Conservation (phyloP, 129 eudicot species). For the Artemisia argyi region DNA sequence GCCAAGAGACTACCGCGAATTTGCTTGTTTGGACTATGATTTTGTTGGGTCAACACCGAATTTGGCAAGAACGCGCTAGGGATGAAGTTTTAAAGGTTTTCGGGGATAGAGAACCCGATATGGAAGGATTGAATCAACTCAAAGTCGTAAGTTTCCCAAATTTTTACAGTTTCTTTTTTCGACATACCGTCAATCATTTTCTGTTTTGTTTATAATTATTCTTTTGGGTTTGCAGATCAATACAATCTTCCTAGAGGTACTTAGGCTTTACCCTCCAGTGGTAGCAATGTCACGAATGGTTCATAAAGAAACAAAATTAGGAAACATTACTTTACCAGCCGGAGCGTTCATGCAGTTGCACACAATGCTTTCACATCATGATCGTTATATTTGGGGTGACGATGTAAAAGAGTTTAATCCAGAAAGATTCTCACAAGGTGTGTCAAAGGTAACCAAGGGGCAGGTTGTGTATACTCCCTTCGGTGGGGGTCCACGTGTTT, state of each 20-base stretch:
- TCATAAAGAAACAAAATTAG: constrained; percentile 17
- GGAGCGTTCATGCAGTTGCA: constrained; percentile 8
- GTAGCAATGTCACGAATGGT: constrained; percentile 19
- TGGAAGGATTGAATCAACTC: constrained; percentile 26
- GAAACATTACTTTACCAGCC: constrained; percentile 7
- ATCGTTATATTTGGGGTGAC: constrained; percentile 23
- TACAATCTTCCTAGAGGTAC: constrained; percentile 18
- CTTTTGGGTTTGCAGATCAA: constrained; percentile 6
- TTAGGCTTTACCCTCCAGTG: constrained; percentile 19
- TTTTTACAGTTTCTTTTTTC: too few relatives aligned
- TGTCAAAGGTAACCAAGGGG: constrained; percentile 6
- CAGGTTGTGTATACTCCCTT: constrained; percentile 1
- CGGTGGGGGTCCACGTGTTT: constrained; percentile 10
- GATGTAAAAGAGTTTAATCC: constrained; percentile 25
- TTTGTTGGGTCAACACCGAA: constrained; percentile 22
- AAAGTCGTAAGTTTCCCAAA: constrained; percentile 26
- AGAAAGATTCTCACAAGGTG: constrained; percentile 15
- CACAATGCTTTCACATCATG: constrained; percentile 20
- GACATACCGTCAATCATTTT: too few relatives aligned
- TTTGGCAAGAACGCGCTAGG: constrained; percentile 37
- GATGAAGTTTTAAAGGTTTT: constrained; percentile 33
- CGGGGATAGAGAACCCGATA: constrained; percentile 32
- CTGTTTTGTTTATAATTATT: background rate
- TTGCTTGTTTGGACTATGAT: constrained; percentile 42
- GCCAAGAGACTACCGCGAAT: constrained; percentile 39